Conservation (phyloP, 768 basidiomycete species). For the Terana coerulea region DNA sequence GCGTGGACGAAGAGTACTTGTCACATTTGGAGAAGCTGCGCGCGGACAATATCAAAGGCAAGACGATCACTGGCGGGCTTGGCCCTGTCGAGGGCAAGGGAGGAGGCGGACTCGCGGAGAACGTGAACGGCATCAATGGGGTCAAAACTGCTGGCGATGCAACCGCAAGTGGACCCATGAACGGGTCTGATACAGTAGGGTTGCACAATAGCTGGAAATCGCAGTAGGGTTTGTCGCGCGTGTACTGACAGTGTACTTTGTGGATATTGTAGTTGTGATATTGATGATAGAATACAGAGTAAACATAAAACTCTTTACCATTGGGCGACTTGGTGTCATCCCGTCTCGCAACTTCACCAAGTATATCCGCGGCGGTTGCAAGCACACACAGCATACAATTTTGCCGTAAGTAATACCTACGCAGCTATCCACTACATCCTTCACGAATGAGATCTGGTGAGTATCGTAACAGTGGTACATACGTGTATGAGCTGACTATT, state of each 20-base stretch:
- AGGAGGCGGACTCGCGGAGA: conserved; percentile 24
- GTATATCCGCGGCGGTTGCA: too few relatives aligned
- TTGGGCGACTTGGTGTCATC: too few relatives aligned
- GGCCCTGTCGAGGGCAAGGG: conserved; percentile 35
- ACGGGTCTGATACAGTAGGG: conserved; percentile 76
- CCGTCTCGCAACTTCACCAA: too few relatives aligned
- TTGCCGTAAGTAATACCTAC: too few relatives aligned
- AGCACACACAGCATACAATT: too few relatives aligned
- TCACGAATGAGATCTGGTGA: too few relatives aligned
- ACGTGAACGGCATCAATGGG: conserved; percentile 18
- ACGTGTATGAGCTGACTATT: too few relatives aligned
- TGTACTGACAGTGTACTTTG: not conserved
- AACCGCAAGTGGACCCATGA: conserved; percentile 40
- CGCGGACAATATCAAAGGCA: conserved; percentile 75
- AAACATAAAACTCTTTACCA: too few relatives aligned
- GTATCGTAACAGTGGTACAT: too few relatives aligned
- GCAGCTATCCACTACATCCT: too few relatives aligned
- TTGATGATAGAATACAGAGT: not conserved
- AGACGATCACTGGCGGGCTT: conserved; percentile 31
- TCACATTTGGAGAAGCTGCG: conserved; percentile 68
- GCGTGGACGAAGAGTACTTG: conserved; percentile 82
- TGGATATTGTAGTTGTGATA: not conserved
- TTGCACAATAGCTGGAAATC: conserved; percentile 69
- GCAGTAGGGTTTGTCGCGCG: conserved; percentile 18
- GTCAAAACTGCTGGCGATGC: conserved; percentile 20